Evolutionary conservation across 306 rosid genomes (phyloP).

Genomic region (Cajanus cajan): DNA sequence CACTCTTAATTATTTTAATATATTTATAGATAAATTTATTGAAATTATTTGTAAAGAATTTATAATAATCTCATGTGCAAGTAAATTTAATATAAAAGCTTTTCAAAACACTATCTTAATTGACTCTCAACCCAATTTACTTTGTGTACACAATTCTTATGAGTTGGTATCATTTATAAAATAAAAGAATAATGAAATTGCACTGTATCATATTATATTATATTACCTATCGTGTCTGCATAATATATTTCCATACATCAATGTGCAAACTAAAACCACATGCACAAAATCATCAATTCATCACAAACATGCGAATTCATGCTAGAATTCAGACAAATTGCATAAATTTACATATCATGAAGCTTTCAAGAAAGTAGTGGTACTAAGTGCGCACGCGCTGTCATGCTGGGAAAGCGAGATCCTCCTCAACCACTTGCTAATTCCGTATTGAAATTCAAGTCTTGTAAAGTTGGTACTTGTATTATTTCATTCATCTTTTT

Average conservation of each 20-base stretch:
- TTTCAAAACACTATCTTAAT: not conserved
- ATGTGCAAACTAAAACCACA: not conserved
- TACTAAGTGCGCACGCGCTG: not conserved
- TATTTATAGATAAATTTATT: too few relatives aligned
- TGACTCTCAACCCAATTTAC: not conserved
- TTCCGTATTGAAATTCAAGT: too few relatives aligned
- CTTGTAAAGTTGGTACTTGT: too few relatives aligned
- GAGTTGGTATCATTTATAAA: not conserved
- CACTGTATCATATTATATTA: too few relatives aligned
- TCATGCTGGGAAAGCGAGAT: not conserved
- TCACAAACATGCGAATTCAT: too few relatives aligned
- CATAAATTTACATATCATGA: not conserved
- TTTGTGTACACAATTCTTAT: not conserved
- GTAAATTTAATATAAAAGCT: not conserved
- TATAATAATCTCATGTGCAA: not conserved
- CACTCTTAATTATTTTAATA: too few relatives aligned
- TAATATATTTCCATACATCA: too few relatives aligned
- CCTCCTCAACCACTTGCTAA: not conserved
- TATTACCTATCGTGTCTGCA: too few relatives aligned
- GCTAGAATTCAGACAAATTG: not conserved
- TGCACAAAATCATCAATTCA: not conserved
- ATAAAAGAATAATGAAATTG: too few relatives aligned
- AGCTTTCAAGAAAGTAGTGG: not conserved
- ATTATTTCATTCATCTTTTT: too few relatives aligned
- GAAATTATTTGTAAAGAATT: too few relatives aligned